These are phyloP conservation scores for Chrysochromulina parva DNA, from an alignment of 78 protist species.

Conservation along the genomic window DNA sequence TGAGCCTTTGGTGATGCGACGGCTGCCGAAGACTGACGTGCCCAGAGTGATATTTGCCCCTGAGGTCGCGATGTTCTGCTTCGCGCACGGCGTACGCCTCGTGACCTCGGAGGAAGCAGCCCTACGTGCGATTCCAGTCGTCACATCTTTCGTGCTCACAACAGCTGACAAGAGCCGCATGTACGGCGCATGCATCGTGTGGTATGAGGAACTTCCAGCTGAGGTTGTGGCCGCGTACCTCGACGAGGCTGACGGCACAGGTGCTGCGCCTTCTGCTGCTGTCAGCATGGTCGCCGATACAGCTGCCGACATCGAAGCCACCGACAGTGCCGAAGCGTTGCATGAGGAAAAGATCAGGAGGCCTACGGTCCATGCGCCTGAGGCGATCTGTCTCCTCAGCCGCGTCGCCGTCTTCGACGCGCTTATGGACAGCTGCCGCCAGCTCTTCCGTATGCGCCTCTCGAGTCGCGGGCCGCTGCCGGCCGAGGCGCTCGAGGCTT, in stretches of 20 bases:
- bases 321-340: too few species aligned
- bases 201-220: neutral
- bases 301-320: too few species aligned
- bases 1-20: too few species aligned
- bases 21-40: too few species aligned
- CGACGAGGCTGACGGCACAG: neutral
- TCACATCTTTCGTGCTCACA: constrained; percentile 3
- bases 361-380: neutral
- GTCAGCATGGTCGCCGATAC: too few species aligned
- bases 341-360: too few species aligned
- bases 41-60: too few species aligned
- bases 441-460: neutral
- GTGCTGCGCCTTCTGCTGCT: too few species aligned
- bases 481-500: neutral
- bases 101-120: neutral
- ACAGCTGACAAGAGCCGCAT: neutral
- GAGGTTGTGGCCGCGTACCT: neutral
- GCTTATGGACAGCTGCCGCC: neutral
- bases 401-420: neutral
- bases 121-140: neutral
- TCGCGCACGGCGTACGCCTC: neutral
- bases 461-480: neutral
- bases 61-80: neutral
- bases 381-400: neutral
- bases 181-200: constrained; percentile 24